These are phyloP conservation scores for Phytopythium montanum DNA, from an alignment of 352 stramenopile species.

Conservation along the genomic window DNA sequence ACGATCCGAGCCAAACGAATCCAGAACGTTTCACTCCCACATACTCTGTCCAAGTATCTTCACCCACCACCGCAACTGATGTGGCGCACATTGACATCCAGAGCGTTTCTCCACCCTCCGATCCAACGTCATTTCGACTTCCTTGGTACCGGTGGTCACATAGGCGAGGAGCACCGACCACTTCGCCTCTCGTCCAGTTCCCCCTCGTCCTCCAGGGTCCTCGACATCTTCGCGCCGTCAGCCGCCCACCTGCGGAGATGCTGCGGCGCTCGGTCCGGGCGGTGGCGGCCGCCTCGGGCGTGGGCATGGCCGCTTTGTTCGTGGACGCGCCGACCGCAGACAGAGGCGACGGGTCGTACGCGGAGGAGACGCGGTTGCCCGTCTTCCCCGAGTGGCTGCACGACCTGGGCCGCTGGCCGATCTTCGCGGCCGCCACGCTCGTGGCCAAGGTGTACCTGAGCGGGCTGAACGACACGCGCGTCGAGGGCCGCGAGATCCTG, in stretches of 20 bases:
- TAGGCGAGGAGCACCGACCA: not conserved
- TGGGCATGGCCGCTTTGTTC: slow-evolving; percentile 31
- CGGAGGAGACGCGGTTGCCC: slow-evolving; percentile 18
- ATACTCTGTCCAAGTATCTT: not conserved
- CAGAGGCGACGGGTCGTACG: slow-evolving; percentile 44
- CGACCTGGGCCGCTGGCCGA: slow-evolving; percentile 41
- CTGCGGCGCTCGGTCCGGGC: slow-evolving; percentile 20
- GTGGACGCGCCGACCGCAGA: slow-evolving; percentile 63
- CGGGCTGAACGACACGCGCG: slow-evolving; percentile 41
- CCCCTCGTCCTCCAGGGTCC: not conserved
- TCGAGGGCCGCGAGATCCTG: slow-evolving; percentile 45
- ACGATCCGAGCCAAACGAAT: not conserved
- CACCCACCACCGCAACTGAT: not conserved
- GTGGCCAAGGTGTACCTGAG: slow-evolving; percentile 58
- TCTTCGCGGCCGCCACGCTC: slow-evolving; percentile 44
- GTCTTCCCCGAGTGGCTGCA: slow-evolving; percentile 71
- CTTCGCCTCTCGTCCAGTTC: not conserved
- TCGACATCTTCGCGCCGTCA: not conserved
- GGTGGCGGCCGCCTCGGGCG: slow-evolving; percentile 9
- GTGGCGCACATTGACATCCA: not conserved
- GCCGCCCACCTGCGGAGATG: slow-evolving; percentile 12
- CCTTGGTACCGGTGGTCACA: not conserved
- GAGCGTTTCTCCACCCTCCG: not conserved
- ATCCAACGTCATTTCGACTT: not conserved
- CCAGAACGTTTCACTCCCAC: not conserved